Evolutionary conservation across 2,329 filamentous ascomycete genomes (phyloP), one percentile per base, ranked within the genome.

Genomic region (Pseudopithomyces chartarum): DNA sequence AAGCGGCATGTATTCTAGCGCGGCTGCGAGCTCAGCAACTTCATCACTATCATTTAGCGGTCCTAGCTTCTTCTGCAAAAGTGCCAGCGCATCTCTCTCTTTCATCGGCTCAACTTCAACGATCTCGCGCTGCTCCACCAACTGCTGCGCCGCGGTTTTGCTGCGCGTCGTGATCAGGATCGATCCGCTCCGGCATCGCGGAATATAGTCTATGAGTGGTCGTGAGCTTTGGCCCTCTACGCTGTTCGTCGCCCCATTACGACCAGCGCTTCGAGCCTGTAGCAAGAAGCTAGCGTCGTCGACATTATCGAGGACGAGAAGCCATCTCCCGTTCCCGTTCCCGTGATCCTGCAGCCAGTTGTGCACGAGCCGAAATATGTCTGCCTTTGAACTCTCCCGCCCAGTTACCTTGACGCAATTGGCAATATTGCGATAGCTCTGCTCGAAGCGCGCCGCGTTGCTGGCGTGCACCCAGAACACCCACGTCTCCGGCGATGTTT

Each of bases 1-100:
- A 19, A 76, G 70, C 11, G 74, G 75, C 52, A 75, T 70, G 50
- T 53, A 62, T 0, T 74, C 73, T 0, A 77, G 69, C 15, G 63
- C 62, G 0, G 51, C 47, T 3, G 56, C 59, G 7, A 67, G 52
- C 50, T 61, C 47, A 2, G 4, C 48, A 7, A 46, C 20, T 12
- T 46, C n/a, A 2, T n/a, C 45, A 12, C 42, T 23, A 17, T 19
- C 40, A 1, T 32, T 20, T 1, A 11, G 22, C 20, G 23, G 3
- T 34, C 44, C 48, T 23, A 58, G 38, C 33, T 56, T 58, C 33
- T 61, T 61, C 20, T 34, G 3, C 1, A 65, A 36, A 2, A 65
- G 50, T 17, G 53, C 47, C 11, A 20, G 10, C 29, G 62, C 63
- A 17, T 26, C n/a, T 6, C 15, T 22, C 2, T 56, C 20, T 13